A percentile compares a stretch with the other conserved stretches of the same genome.
phyloP scores from a whole-genome alignment of 495 filamentous ascomycete genomes.

The Penicillium salamii region DNA sequence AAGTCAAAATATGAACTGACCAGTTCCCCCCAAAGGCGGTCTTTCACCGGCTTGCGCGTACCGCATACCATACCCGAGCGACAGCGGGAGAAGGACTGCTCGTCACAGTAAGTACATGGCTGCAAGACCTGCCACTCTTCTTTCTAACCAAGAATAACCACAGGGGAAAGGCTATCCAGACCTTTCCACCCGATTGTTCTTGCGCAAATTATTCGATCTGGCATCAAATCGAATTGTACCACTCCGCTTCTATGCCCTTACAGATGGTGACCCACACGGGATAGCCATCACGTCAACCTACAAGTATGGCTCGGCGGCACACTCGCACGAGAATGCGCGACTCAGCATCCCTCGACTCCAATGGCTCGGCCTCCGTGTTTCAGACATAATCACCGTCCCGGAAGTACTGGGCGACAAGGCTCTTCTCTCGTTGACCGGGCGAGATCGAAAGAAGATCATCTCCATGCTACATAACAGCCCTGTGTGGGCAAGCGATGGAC shows the following conservation, averaged over 20 bases:
- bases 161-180: slow-evolving; percentile 92
- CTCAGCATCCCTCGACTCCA: slow-evolving; percentile 55
- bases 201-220: slow-evolving; percentile 32
- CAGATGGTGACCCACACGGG: slow-evolving; percentile 87
- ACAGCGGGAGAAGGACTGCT: slow-evolving; percentile 58
- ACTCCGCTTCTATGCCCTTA: slow-evolving; percentile 60
- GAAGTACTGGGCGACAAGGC: slow-evolving; percentile 29
- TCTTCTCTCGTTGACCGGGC: slow-evolving; percentile 53
- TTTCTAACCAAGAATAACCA: not conserved
- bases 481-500: slow-evolving; percentile 44
- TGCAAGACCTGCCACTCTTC: not conserved
- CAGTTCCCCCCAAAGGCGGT: slow-evolving; percentile 60
- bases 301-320: slow-evolving; percentile 72
- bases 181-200: slow-evolving; percentile 70
- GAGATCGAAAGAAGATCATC: slow-evolving; percentile 66
- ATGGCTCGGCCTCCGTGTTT: slow-evolving; percentile 73
- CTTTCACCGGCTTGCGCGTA: slow-evolving; percentile 66
- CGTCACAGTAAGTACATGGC: slow-evolving; percentile 55
- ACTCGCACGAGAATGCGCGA: slow-evolving; percentile 66
- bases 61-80: slow-evolving; percentile 49
- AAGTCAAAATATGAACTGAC: not conserved
- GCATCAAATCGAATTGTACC: slow-evolving; percentile 10
- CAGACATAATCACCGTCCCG: slow-evolving; percentile 47
- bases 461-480: slow-evolving; percentile 59
- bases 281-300: slow-evolving; percentile 84